Conservation (phyloP, 23 red algal genomes). For the Gracilaria gracilis region DNA sequence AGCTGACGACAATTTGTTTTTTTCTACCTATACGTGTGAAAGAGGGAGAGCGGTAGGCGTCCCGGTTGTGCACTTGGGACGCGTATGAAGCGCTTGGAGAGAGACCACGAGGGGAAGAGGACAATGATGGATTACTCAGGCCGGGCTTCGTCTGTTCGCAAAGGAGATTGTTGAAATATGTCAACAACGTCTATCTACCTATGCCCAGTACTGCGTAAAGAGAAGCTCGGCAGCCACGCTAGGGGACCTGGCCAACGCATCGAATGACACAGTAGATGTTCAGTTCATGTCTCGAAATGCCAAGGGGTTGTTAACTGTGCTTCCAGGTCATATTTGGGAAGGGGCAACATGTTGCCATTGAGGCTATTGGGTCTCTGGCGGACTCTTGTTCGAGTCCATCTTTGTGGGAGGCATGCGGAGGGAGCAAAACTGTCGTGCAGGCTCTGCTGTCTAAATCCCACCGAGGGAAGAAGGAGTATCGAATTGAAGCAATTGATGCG, state of each 20-base stretch:
- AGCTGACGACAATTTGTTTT: no score
- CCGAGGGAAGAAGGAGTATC: slow-evolving; percentile 65
- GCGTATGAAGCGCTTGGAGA: no score
- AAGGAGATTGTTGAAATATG: slow-evolving; percentile 63
- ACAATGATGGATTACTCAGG: no score
- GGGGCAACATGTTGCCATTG: slow-evolving; percentile 40
- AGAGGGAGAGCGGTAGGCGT: no score
- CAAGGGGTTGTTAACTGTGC: slow-evolving; percentile 43
- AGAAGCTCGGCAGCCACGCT: slow-evolving; percentile 62
- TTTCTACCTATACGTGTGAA: no score
- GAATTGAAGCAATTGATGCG: slow-evolving; percentile 55
- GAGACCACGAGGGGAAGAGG: no score
- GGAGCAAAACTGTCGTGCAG: slow-evolving; percentile 13
- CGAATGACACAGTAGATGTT: slow-evolving; percentile 45
- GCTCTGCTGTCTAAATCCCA: slow-evolving; percentile 26
- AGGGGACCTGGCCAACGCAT: slow-evolving; percentile 56
- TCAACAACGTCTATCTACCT: slow-evolving; percentile 34
- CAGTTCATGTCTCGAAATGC: slow-evolving; percentile 42
- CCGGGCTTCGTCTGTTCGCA: slow-evolving; percentile 60
- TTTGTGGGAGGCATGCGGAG: slow-evolving; percentile 37
- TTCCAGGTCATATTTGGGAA: slow-evolving; percentile 78
- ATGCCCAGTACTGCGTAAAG: slow-evolving; percentile 73
- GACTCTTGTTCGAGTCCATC: slow-evolving; percentile 17
- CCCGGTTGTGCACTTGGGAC: no score
- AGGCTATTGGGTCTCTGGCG: slow-evolving; percentile 59